These are phyloP conservation scores for Epichloe coenophiala DNA, from an alignment of 2,329 filamentous ascomycete species.

Conservation along the genomic window DNA sequence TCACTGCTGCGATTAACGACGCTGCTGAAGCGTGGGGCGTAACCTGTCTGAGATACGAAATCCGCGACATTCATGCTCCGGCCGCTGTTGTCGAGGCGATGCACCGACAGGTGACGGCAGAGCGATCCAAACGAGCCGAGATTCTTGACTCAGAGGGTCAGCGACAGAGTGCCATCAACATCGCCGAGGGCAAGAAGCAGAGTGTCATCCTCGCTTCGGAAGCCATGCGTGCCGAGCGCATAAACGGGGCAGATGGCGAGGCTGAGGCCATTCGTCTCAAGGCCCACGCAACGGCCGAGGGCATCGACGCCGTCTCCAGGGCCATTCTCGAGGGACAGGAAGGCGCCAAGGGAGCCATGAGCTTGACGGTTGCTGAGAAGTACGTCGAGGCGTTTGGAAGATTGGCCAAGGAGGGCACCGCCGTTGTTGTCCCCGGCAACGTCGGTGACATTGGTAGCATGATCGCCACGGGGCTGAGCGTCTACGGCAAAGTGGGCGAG, in stretches of 20 bases:
- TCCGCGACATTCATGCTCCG: conserved; percentile 93
- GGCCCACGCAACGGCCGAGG: conserved; percentile 71
- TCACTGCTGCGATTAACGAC: conserved; percentile 97
- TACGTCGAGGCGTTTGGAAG: conserved; percentile 93
- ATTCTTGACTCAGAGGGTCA: conserved; percentile 97
- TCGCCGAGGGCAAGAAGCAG: conserved; percentile 95
- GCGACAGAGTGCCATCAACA: conserved; percentile 94
- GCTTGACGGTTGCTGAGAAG: conserved; percentile 85
- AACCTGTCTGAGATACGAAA: conserved; percentile 91
- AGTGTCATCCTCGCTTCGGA: conserved; percentile 92
- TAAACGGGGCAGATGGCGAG: conserved; percentile 87
- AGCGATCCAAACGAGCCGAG: conserved; percentile 93
- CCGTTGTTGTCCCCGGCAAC: conserved; percentile 90
- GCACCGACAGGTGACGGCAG: conserved; percentile 95
- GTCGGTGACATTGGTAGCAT: conserved; percentile 92
- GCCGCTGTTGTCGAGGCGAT: conserved; percentile 90
- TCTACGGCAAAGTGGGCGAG: conserved; percentile 86
- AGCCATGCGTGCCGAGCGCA: conserved; percentile 76
- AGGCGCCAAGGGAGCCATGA: conserved; percentile 71
- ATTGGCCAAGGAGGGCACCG: conserved; percentile 88
- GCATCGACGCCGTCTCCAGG: conserved; percentile 74
- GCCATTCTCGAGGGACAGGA: conserved; percentile 61
- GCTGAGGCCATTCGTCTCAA: conserved; percentile 83
- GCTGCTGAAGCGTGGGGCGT: conserved; percentile 95
- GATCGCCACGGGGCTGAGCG: conserved; percentile 91